A percentile compares a stretch with the other conserved stretches of the same genome.
Evolutionary conservation across 768 basidiomycete species (phyloP).

Genomic region (Leccinum sublutescens): DNA sequence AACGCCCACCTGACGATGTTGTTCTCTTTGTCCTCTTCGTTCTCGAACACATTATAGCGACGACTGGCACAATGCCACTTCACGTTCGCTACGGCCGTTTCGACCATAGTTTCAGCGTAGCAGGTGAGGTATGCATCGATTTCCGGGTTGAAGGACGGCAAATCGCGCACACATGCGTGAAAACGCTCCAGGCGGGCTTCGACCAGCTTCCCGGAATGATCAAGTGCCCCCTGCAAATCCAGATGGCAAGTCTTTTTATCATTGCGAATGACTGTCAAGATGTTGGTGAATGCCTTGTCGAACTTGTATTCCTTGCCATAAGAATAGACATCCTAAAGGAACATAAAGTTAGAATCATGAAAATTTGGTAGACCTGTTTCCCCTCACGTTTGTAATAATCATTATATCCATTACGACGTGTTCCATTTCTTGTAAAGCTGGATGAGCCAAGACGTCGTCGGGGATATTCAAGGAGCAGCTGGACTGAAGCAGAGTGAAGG

Average conservation of each 20-base stretch:
- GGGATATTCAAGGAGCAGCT: neutral
- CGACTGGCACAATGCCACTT: neutral
- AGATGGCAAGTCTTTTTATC: neutral
- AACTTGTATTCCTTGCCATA: neutral
- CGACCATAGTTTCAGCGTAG: neutral
- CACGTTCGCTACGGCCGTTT: neutral
- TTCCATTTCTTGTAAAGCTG: neutral
- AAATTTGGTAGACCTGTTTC: neutral
- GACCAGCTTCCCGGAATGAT: neutral
- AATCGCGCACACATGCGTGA: neutral
- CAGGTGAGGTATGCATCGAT: neutral
- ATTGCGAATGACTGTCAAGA: neutral
- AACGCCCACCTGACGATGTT: neutral
- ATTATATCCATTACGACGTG: neutral
- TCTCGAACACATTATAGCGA: neutral
- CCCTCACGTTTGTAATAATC: neutral
- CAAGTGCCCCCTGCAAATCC: neutral
- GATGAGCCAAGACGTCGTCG: neutral
- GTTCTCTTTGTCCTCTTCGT: neutral
- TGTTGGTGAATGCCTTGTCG: neutral
- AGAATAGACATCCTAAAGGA: neutral
- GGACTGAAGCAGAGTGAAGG: neutral
- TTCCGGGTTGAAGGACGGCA: neutral
- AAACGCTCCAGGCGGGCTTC: neutral
- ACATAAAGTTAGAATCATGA: neutral